phyloP scores from a whole-genome alignment of 441 rosid genomes.

The Erodium texanum region DNA sequence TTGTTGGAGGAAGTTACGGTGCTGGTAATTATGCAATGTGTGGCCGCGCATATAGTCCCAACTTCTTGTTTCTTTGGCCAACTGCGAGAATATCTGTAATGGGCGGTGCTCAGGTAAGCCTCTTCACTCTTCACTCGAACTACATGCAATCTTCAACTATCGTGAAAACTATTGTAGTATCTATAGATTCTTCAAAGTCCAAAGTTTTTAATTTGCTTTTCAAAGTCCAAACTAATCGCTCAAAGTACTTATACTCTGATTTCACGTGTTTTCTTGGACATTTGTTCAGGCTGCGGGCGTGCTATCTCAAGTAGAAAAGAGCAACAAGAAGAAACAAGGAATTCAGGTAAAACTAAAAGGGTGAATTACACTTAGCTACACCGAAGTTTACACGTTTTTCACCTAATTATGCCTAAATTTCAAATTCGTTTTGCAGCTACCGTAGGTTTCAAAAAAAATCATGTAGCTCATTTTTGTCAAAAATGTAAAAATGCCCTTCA shows the following conservation, averaged over 20 bases:
- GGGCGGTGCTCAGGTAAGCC: conserved; percentile 91
- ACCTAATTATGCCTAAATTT: no score
- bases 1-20: conserved; percentile 94
- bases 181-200: no score
- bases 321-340: conserved; percentile 79
- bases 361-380: no score
- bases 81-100: conserved; percentile 86
- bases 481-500: no score
- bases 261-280: neutral
- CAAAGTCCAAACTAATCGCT: neutral
- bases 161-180: no score
- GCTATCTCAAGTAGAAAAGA: conserved; percentile 74
- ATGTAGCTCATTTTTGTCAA: no score
- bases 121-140: conserved; percentile 4
- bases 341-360: conserved; percentile 32
- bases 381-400: no score
- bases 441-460: no score
- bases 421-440: no score
- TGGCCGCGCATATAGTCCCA: conserved; percentile 88
- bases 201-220: no score
- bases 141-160: neutral
- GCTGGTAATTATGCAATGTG: conserved; percentile 99
- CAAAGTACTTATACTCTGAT: no score
- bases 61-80: conserved; percentile 94
- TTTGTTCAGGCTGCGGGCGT: conserved; percentile 82